Evolutionary conservation across 1,284 basidiomycete species (phyloP), one percentile per base, ranked within the genome.

Genomic region (Coniophora puteana): DNA sequence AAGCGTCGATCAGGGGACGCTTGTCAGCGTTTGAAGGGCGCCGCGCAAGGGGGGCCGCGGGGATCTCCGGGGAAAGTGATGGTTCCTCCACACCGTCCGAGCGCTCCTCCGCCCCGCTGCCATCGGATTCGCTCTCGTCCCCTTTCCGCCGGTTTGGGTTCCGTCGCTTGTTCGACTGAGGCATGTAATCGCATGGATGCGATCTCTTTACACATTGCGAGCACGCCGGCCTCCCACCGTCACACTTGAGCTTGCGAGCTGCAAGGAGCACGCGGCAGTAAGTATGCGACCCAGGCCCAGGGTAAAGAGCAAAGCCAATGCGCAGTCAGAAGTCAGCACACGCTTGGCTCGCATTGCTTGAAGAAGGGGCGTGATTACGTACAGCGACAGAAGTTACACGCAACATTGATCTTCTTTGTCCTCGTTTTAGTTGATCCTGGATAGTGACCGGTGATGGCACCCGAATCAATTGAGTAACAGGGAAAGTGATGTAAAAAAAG

Each of bases 381-480:
- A 89, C 85, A 89, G 48, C 85, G 80, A 66, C 85, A 89, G 62
- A 89, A 89, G 61, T 89, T 88, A 67, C 85, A 89, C 36, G 85
- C 85, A 37, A 89, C 84, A 14, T 82, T 86, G 43, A 88, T 89
- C 63, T 89, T 89, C 68, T 87, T 87, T 33, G 78, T 72, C 40
- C 83, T 72, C 49, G 74, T 72, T 51, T 75, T 80, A 53, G 72
- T 62, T 21, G 67, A 63, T 51, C 63, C 68, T 51, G 43, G 25
- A 7, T 16, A 43, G 40, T 5, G 32, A 36, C 21, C 16, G 11
- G 23, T 8, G 8, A 27, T 38, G 22, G 12, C 10, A 8, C 12
- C 7, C 5, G 10, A 7, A 25, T 38, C 21, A 26, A 25, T 12
- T 8, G 8, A 38, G 16, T 13, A 36, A 37, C 55, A 29, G 65